These are phyloP conservation scores for Phyllosticta ampelicida DNA, from an alignment of 2,329 filamentous ascomycete genomes.

Conservation along the genomic window DNA sequence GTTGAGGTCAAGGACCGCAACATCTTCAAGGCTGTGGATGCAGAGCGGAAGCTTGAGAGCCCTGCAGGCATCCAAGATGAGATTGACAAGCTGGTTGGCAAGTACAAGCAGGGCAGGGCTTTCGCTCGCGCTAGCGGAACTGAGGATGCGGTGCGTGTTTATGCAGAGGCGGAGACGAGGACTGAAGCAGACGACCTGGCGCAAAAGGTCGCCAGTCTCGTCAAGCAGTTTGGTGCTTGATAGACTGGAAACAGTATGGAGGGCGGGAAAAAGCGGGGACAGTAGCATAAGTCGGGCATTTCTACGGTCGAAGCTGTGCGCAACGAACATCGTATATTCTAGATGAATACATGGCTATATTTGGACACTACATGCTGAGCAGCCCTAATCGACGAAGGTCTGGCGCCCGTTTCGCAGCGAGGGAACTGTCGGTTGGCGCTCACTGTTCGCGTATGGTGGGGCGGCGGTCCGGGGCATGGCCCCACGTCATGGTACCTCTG, in stretches of 20 bases:
- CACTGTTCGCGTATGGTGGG: neutral
- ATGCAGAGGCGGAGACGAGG: constrained; percentile 83
- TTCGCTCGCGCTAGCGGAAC: constrained; percentile 92
- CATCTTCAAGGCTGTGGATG: constrained; percentile 83
- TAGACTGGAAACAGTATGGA: neutral
- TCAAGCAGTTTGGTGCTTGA: constrained; percentile 35
- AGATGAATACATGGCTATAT: neutral
- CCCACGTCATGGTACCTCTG: neutral
- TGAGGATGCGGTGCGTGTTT: constrained; percentile 91
- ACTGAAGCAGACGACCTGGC: constrained; percentile 87
- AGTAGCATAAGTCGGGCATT: neutral
- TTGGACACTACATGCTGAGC: neutral
- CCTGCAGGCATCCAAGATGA: constrained; percentile 70
- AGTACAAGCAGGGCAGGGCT: constrained; percentile 79
- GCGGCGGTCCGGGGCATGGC: neutral
- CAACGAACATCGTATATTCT: neutral
- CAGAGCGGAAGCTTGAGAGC: constrained; percentile 74
- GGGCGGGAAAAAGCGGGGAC: neutral
- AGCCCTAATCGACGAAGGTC: neutral
- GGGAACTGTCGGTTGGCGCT: neutral
- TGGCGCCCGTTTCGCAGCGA: neutral
- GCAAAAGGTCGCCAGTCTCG: constrained; percentile 66
- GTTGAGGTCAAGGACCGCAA: constrained; percentile 83
- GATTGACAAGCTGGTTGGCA: constrained; percentile 79
- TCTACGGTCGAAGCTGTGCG: neutral